These are phyloP conservation scores for Xylaria palmicola DNA, from an alignment of 495 filamentous ascomycete genomes.

Conservation along the genomic window DNA sequence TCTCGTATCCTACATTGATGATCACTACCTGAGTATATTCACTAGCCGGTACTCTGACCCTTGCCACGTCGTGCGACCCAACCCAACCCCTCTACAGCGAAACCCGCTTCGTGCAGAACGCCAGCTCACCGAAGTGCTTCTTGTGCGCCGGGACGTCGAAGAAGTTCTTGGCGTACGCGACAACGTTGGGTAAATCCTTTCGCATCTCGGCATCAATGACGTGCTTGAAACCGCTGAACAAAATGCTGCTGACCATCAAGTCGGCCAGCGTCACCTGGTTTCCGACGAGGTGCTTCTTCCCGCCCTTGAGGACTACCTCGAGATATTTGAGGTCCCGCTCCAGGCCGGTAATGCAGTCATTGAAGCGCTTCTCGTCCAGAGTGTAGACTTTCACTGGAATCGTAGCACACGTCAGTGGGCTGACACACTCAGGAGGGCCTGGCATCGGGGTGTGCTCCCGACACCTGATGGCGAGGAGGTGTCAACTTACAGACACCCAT, in stretches of 20 bases:
- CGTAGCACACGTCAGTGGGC: slow-evolving; percentile 27
- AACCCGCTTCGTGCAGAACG: slow-evolving; percentile 41
- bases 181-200: slow-evolving; percentile 40
- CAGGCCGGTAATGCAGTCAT: slow-evolving; percentile 22
- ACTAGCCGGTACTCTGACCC: slow-evolving; percentile 18
- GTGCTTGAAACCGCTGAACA: slow-evolving; percentile 42
- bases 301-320: slow-evolving; percentile 41
- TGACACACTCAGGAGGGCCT: too few species aligned
- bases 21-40: too few species aligned
- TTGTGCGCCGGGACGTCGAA: slow-evolving; percentile 48
- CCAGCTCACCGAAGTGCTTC: slow-evolving; percentile 48
- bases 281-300: slow-evolving; percentile 47
- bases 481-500: slow-evolving; percentile 34
- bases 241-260: slow-evolving; percentile 42
- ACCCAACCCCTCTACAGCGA: not conserved
- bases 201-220: slow-evolving; percentile 53
- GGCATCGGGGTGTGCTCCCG: too few species aligned
- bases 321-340: slow-evolving; percentile 40
- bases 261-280: slow-evolving; percentile 56
- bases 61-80: not conserved
- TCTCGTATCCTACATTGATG: too few species aligned
- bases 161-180: slow-evolving; percentile 46
- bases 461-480: not conserved
- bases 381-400: slow-evolving; percentile 29
- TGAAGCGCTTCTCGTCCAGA: slow-evolving; percentile 40